Conservation (phyloP, 78 protist species). For the Protostelium mycophagum region DNA sequence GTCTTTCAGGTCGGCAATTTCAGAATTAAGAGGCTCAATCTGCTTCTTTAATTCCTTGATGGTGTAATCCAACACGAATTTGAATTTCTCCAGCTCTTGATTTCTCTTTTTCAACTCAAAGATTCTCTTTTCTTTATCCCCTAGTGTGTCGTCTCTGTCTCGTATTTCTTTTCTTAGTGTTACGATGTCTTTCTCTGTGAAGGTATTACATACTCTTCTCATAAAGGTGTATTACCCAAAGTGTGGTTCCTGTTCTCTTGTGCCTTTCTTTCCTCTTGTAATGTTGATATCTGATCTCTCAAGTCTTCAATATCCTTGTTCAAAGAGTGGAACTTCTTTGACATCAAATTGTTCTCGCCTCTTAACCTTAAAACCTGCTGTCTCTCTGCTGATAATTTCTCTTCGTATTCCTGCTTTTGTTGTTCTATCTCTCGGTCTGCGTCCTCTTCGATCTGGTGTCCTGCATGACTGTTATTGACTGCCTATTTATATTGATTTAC, state of each 20-base stretch:
- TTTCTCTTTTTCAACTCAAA: conserved; percentile 84
- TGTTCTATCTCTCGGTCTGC: conserved; percentile 58
- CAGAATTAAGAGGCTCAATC: conserved; percentile 76
- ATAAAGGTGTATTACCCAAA: background rate
- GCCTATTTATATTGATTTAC: background rate
- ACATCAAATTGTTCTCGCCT: conserved; percentile 61
- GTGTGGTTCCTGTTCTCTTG: background rate
- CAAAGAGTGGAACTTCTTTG: conserved; percentile 32
- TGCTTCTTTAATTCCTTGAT: conserved; percentile 78
- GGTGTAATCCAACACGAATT: conserved; percentile 83
- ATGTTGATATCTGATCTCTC: conserved; percentile 6
- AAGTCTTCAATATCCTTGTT: conserved; percentile 52
- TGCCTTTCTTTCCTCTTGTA: background rate
- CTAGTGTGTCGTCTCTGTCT: conserved; percentile 78
- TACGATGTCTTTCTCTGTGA: conserved; percentile 10
- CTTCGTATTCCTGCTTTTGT: conserved; percentile 46
- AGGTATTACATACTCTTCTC: background rate
- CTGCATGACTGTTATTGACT: conserved; percentile 18
- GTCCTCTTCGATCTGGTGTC: conserved; percentile 53
- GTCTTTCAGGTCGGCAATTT: conserved; percentile 36
- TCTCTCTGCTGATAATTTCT: conserved; percentile 25
- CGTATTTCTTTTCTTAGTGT: conserved; percentile 33
- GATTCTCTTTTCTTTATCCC: conserved; percentile 77
- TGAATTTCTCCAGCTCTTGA: conserved; percentile 82
- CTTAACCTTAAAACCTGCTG: conserved; percentile 11